phyloP scores from a whole-genome alignment of 2,329 filamentous ascomycete genomes.

The Botryotinia calthae region DNA sequence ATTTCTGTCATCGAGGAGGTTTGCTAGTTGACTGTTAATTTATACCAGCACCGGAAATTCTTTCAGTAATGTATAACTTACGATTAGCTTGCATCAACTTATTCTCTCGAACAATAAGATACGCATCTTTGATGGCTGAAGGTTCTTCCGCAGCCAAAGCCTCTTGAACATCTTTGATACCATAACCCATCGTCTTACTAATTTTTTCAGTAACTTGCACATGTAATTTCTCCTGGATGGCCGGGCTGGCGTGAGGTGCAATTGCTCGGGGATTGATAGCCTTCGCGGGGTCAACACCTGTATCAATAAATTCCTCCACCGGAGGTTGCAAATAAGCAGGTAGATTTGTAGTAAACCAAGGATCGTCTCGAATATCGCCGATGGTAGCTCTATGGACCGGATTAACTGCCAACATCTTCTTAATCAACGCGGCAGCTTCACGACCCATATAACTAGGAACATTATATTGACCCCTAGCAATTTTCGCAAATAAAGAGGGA shows the following conservation, averaged over 20 bases:
- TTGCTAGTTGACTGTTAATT: slow-evolving; percentile 33
- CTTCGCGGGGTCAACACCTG: slow-evolving; percentile 89
- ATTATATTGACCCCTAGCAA: slow-evolving; percentile 88
- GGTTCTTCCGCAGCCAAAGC: slow-evolving; percentile 88
- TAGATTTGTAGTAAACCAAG: slow-evolving; percentile 89
- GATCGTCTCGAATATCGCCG: slow-evolving; percentile 85
- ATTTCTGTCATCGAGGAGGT: slow-evolving; percentile 37
- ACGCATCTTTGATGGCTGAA: slow-evolving; percentile 97
- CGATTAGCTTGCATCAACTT: slow-evolving; percentile 94
- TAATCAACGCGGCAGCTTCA: slow-evolving; percentile 78
- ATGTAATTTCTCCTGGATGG: slow-evolving; percentile 85
- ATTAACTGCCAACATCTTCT: slow-evolving; percentile 92
- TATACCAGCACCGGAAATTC: not conserved
- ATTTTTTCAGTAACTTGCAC: slow-evolving; percentile 92
- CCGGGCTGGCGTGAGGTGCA: slow-evolving; percentile 72
- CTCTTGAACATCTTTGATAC: slow-evolving; percentile 90
- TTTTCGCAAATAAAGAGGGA: slow-evolving; percentile 95
- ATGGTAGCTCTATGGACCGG: slow-evolving; percentile 93
- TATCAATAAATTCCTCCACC: slow-evolving; percentile 88
- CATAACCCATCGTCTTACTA: slow-evolving; percentile 97
- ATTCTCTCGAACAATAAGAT: slow-evolving; percentile 96
- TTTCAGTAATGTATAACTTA: slow-evolving; percentile 50
- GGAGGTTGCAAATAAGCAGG: slow-evolving; percentile 84
- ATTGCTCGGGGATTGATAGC: slow-evolving; percentile 82
- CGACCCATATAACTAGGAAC: slow-evolving; percentile 88